A percentile compares a stretch with the other conserved stretches of the same genome.
These are phyloP conservation scores for Termitomyces titanicus DNA, from an alignment of 768 basidiomycete genomes.

Conservation along the genomic window DNA sequence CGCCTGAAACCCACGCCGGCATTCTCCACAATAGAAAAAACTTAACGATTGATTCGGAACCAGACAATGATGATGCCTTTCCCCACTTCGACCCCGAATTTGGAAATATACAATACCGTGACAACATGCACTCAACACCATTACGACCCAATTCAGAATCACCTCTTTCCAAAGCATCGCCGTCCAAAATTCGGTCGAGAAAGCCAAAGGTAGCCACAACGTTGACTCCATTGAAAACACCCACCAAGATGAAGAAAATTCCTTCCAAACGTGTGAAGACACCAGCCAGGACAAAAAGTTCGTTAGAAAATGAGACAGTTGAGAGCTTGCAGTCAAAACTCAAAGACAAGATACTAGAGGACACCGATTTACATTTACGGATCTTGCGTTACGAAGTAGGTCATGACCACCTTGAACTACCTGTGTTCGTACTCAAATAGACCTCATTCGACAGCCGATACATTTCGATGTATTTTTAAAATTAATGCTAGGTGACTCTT, in stretches of 20 bases:
- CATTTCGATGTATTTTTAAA: slow-evolving; percentile 50
- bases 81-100: slow-evolving; percentile 30
- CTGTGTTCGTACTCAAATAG: not conserved
- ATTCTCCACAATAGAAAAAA: not conserved
- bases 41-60: not conserved
- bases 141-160: not conserved
- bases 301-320: slow-evolving; percentile 24
- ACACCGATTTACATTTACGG: slow-evolving; percentile 47
- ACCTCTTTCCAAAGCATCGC: not conserved
- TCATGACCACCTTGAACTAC: not conserved
- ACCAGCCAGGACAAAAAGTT: slow-evolving; percentile 12
- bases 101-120: not conserved
- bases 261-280: slow-evolving; percentile 9
- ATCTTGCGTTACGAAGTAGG: slow-evolving; percentile 67
- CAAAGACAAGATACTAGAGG: slow-evolving; percentile 36
- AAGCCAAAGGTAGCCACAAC: not conserved
- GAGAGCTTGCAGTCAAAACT: slow-evolving; percentile 41
- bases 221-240: not conserved
- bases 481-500: slow-evolving; percentile 30
- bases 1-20: not conserved
- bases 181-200: not conserved
- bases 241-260: not conserved
- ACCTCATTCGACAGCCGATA: slow-evolving; percentile 42
- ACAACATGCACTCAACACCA: not conserved
- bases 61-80: slow-evolving; percentile 25